Evolutionary conservation across 164 flowering plant genomes (phyloP).

Genomic region (Paratinospora sagittata): DNA sequence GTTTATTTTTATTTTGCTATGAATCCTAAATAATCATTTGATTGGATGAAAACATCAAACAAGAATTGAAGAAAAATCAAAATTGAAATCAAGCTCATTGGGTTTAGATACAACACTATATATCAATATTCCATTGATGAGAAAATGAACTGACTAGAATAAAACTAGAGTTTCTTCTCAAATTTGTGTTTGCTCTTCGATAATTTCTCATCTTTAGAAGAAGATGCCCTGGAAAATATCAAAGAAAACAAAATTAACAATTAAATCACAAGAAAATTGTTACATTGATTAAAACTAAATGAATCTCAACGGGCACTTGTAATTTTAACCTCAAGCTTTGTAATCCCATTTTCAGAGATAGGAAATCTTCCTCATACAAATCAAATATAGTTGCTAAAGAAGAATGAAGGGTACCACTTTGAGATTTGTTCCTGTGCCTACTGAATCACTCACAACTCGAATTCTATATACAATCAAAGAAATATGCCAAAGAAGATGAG

Average conservation of each 20-base stretch:
- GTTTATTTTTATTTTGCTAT: no score
- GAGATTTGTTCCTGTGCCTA: no score
- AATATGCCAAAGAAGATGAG: no score
- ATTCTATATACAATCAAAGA: no score
- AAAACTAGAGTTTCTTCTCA: constrained; percentile 20
- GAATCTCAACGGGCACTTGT: neutral
- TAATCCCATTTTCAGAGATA: constrained; percentile 6
- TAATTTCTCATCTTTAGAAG: neutral
- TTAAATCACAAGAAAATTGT: neutral
- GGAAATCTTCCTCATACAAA: neutral
- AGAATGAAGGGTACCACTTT: neutral
- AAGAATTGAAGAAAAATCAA: neutral
- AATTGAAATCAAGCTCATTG: neutral
- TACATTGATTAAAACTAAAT: neutral
- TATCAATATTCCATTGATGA: neutral
- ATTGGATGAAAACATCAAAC: neutral
- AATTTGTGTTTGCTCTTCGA: neutral
- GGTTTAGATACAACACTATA: no score
- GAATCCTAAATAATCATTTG: no score
- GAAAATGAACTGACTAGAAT: neutral
- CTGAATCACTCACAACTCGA: no score
- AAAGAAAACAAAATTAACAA: neutral
- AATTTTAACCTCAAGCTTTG: constrained; percentile 6
- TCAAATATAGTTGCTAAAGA: neutral
- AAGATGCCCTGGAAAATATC: constrained; percentile 21